Percentiles rank a stretch among this genome's conserved stretches.
phyloP scores from a whole-genome alignment of 2,329 filamentous ascomycete genomes.

The Phyllosticta citrichinensis region DNA sequence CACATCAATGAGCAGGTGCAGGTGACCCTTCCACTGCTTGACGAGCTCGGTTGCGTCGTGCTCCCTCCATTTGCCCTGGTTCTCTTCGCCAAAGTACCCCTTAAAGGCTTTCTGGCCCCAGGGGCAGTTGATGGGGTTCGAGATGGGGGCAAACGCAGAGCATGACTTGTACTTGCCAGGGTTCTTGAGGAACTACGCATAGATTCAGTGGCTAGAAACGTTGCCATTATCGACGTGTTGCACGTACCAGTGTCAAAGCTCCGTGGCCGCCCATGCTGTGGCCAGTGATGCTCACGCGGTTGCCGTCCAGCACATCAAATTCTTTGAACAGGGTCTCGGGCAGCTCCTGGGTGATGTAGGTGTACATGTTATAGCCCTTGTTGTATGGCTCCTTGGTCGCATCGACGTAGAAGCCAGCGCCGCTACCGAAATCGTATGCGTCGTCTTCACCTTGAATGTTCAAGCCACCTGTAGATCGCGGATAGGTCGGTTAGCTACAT shows the following conservation, averaged over 20 bases:
- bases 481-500: slow-evolving; percentile 11
- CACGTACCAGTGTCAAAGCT: slow-evolving; percentile 63
- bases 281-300: slow-evolving; percentile 72
- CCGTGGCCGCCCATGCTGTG: slow-evolving; percentile 98
- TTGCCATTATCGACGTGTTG: neutral
- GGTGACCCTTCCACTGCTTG: slow-evolving; percentile 58
- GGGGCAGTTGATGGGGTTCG: slow-evolving; percentile 73
- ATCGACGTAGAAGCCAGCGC: slow-evolving; percentile 91
- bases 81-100: slow-evolving; percentile 73
- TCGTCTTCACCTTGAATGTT: slow-evolving; percentile 78
- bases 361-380: slow-evolving; percentile 85
- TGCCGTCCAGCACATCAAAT: slow-evolving; percentile 61
- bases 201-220: neutral
- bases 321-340: slow-evolving; percentile 62
- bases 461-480: slow-evolving; percentile 51
- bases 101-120: slow-evolving; percentile 95
- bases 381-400: slow-evolving; percentile 66
- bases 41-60: slow-evolving; percentile 90
- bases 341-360: slow-evolving; percentile 83
- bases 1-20: slow-evolving; percentile 81
- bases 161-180: slow-evolving; percentile 83
- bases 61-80: slow-evolving; percentile 68
- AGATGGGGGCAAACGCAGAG: slow-evolving; percentile 81
- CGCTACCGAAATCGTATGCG: slow-evolving; percentile 80
- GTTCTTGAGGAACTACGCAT: slow-evolving; percentile 66